These are phyloP conservation scores for Mortierella sp. DNA, from an alignment of 371 early-diverging fungal genomes.

Conservation along the genomic window DNA sequence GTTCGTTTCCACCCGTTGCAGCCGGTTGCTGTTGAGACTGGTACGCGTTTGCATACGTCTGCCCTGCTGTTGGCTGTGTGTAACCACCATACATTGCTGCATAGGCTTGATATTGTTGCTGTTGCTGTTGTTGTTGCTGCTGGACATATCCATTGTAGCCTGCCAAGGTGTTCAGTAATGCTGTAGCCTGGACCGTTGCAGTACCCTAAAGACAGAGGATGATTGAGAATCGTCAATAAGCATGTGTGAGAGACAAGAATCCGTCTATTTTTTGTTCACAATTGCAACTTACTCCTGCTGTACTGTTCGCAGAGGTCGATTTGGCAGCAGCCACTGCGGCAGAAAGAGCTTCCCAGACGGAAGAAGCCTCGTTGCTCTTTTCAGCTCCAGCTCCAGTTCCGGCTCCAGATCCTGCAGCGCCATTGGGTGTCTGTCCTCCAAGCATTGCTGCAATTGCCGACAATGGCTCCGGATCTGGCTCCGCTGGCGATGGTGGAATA, in stretches of 20 bases:
- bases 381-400: too few species aligned
- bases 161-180: neutral
- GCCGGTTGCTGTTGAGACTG: conserved; percentile 3
- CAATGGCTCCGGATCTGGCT: conserved; percentile 29
- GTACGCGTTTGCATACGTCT: conserved; percentile 1
- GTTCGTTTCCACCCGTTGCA: neutral
- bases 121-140: conserved; percentile 7
- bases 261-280: too few species aligned
- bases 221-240: too few species aligned
- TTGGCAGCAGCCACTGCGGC: conserved; percentile 11
- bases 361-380: too few species aligned
- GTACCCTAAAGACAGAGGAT: neutral
- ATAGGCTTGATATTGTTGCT: neutral
- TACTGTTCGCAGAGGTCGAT: neutral
- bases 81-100: conserved; percentile 10
- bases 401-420: conserved; percentile 1
- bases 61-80: neutral
- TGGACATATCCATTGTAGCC: conserved; percentile 5
- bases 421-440: conserved; percentile 2
- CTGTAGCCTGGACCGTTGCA: neutral
- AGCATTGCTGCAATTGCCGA: neutral
- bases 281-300: too few species aligned
- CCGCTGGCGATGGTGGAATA: conserved; percentile 39
- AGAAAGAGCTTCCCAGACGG: conserved; percentile 4
- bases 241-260: too few species aligned